Percentiles rank a stretch among this genome's conserved stretches.
Conservation (phyloP, 2,329 filamentous ascomycete genomes). For the Kalmusia sp. region DNA sequence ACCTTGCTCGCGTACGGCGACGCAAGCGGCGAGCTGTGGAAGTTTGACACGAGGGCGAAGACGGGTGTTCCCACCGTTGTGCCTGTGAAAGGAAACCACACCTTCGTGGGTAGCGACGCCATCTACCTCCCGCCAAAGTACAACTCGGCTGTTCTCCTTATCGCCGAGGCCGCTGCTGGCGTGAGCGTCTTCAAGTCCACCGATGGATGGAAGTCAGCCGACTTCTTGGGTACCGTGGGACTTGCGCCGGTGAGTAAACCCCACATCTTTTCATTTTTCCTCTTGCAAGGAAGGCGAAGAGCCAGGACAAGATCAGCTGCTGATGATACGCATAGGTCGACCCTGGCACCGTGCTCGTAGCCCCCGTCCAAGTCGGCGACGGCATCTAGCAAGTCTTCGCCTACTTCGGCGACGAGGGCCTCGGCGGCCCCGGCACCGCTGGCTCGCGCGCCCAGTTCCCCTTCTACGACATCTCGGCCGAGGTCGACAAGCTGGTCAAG, state of each 20-base stretch:
- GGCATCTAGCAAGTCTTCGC: conserved; percentile 19
- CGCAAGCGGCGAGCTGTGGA: conserved; percentile 6
- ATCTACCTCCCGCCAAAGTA: conserved; percentile 19
- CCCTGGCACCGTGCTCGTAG: not conserved
- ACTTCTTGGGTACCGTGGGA: conserved; percentile 9
- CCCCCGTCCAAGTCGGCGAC: conserved; percentile 19
- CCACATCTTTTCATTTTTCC: not conserved
- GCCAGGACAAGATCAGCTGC: not conserved
- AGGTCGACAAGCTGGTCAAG: conserved; percentile 12
- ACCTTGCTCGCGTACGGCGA: conserved; percentile 21
- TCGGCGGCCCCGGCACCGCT: conserved; percentile 20
- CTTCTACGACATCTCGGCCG: conserved; percentile 18
- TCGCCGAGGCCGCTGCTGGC: conserved; percentile 18
- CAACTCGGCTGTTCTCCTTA: conserved; percentile 18
- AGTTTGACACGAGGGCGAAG: conserved; percentile 19
- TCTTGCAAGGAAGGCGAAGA: not conserved
- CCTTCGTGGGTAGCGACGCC: conserved; percentile 16
- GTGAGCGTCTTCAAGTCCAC: conserved; percentile 14
- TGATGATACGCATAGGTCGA: not conserved
- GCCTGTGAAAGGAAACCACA: conserved; percentile 11
- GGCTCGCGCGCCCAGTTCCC: conserved; percentile 19
- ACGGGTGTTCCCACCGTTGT: conserved; percentile 17
- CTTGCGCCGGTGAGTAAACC: conserved; percentile 8
- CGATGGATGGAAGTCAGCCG: conserved; percentile 21
- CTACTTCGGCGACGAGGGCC: conserved; percentile 24